Percentiles rank a stretch among this genome's conserved stretches.
Evolutionary conservation across 371 early-diverging fungal genomes (phyloP).

Genomic region (Nematocida major): DNA sequence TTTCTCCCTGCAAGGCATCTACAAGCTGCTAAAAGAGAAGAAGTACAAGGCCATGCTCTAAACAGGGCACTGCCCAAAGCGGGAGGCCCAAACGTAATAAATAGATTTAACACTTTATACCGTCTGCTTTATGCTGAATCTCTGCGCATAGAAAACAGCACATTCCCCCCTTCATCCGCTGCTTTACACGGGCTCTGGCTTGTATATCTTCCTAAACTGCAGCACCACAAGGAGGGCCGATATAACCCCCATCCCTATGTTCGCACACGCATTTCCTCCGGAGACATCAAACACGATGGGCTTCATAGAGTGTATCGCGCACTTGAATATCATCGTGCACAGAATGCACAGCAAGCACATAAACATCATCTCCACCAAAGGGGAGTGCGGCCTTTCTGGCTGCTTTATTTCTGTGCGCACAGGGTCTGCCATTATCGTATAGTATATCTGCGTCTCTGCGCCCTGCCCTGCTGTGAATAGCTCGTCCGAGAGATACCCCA

Average conservation of each 20-base stretch:
- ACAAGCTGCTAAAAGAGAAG: too few species aligned
- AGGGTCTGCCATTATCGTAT: neutral
- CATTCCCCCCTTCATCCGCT: too few species aligned
- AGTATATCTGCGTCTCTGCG: neutral
- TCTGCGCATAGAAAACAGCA: neutral
- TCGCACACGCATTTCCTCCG: neutral
- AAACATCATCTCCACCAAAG: conserved; percentile 15
- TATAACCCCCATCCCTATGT: neutral
- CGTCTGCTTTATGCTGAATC: neutral
- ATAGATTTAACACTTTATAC: neutral
- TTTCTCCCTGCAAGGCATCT: too few species aligned
- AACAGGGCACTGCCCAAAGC: too few species aligned
- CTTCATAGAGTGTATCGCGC: neutral
- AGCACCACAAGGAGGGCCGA: neutral
- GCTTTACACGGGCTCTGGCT: neutral
- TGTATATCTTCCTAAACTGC: conserved; percentile 10
- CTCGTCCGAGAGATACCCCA: neutral
- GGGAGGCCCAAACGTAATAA: neutral
- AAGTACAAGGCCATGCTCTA: too few species aligned
- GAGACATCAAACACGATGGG: conserved; percentile 12
- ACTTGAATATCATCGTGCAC: conserved; percentile 25
- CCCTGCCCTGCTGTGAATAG: conserved; percentile 25
- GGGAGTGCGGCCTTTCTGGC: conserved; percentile 11
- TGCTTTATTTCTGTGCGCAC: conserved; percentile 11
- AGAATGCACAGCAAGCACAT: conserved; percentile 19